Conservation (phyloP, 192 early-diverging fungal species). For the Coemansia sp. region DNA sequence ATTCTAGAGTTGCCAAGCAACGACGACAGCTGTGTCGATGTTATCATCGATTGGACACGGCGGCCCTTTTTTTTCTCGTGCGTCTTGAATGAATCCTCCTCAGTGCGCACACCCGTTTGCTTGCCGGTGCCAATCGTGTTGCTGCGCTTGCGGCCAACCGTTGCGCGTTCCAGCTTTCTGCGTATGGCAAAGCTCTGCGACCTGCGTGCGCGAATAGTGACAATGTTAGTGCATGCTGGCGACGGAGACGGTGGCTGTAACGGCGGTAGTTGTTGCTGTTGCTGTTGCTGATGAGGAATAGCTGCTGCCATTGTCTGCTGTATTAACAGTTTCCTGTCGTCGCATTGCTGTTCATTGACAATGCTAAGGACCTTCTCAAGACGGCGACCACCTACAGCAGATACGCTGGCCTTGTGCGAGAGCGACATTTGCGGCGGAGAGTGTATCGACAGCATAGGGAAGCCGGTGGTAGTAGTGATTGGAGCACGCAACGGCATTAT, state of each 20-base stretch:
- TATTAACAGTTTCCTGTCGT: background rate
- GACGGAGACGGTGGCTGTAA: background rate
- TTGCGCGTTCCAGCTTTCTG: constrained; percentile 31
- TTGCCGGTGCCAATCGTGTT: constrained; percentile 43
- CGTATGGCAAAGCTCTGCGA: constrained; percentile 44
- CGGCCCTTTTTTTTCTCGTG: constrained; percentile 22
- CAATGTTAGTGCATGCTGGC: constrained; percentile 10
- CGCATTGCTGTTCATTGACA: background rate
- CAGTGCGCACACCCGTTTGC: constrained; percentile 17
- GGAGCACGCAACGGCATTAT: background rate
- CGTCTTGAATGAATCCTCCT: constrained; percentile 14
- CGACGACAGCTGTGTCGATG: constrained; percentile 2
- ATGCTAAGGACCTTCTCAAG: background rate
- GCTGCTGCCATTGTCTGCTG: constrained; percentile 1
- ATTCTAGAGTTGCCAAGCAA: background rate
- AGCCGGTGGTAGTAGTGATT: background rate
- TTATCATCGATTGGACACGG: constrained; percentile 43
- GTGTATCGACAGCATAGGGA: constrained; percentile 13
- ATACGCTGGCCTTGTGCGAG: constrained; percentile 45
- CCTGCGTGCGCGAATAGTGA: constrained; percentile 43
- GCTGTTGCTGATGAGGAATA: background rate
- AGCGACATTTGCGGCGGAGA: constrained; percentile 27
- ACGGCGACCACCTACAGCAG: constrained; percentile 39
- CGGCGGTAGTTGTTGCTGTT: background rate
- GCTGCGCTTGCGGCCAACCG: constrained; percentile 38